phyloP scores from a whole-genome alignment of 306 rosid genomes.

The Malus sieversii region DNA sequence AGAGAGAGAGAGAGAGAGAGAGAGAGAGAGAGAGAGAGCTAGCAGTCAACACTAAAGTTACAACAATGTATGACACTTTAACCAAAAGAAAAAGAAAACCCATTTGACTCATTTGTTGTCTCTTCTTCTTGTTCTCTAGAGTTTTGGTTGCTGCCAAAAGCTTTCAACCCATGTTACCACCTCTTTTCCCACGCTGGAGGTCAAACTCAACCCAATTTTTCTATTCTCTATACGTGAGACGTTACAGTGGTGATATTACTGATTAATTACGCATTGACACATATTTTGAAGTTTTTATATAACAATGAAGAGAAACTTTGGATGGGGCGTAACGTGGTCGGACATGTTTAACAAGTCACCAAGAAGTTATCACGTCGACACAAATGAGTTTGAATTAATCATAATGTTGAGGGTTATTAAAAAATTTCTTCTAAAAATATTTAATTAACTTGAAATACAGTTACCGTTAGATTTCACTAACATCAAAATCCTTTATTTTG shows the following conservation, averaged over 20 bases:
- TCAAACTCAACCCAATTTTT: background rate
- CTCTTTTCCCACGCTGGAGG: background rate
- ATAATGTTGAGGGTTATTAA: too few species aligned
- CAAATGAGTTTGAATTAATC: background rate
- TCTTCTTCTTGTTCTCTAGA: background rate
- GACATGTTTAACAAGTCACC: too few species aligned
- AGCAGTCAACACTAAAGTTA: background rate
- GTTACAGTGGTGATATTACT: too few species aligned
- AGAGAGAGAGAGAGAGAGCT: background rate
- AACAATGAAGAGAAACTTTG: too few species aligned
- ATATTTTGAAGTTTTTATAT: too few species aligned
- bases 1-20: background rate
- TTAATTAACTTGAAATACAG: too few species aligned
- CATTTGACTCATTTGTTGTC: conserved; percentile 11
- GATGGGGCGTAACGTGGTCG: background rate
- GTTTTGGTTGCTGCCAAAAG: conserved; percentile 1
- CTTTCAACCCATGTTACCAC: background rate
- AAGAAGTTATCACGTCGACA: background rate
- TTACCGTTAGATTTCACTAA: too few species aligned
- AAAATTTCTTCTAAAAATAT: too few species aligned
- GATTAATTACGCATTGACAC: too few species aligned
- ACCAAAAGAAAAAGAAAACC: background rate
- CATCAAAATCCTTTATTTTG: background rate
- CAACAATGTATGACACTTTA: background rate
- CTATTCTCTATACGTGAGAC: background rate